Conservation (phyloP, 2,329 filamentous ascomycete genomes). For the Exophiala sp. region DNA sequence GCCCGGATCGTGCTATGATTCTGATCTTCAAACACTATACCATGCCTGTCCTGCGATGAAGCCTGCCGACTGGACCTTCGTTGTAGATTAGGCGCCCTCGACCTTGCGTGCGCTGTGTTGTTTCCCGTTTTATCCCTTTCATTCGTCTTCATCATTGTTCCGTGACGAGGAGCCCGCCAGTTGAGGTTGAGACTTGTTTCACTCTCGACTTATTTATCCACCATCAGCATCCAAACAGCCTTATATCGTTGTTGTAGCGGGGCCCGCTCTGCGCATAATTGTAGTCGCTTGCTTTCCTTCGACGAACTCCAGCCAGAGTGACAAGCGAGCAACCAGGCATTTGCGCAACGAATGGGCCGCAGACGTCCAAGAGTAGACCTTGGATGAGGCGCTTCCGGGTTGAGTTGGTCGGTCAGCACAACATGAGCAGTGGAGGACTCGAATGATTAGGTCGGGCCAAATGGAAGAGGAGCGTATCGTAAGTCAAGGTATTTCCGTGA, state of each 20-base stretch:
- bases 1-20: slow-evolving; percentile 42
- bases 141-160: slow-evolving; percentile 10
- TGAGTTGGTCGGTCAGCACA: not conserved
- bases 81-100: slow-evolving; percentile 17
- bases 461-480: not conserved
- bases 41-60: slow-evolving; percentile 26
- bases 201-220: not conserved
- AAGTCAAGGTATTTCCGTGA: not conserved
- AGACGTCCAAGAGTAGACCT: not conserved
- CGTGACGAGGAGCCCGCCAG: not conserved
- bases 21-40: slow-evolving; percentile 36
- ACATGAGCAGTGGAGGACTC: not conserved
- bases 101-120: slow-evolving; percentile 10
- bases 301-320: slow-evolving; percentile 11
- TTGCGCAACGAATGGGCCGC: slow-evolving; percentile 8
- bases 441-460: not conserved
- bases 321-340: slow-evolving; percentile 15
- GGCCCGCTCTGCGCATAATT: slow-evolving; percentile 5
- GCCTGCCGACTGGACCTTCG: slow-evolving; percentile 17
- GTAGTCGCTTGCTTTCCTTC: slow-evolving; percentile 13
- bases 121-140: slow-evolving; percentile 12
- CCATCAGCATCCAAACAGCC: slow-evolving; percentile 6
- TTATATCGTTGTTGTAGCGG: not conserved
- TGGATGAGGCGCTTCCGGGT: not conserved
- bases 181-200: not conserved